Evolutionary conservation across 2,329 filamentous ascomycete genomes (phyloP).

Genomic region (Colletotrichum tabaci): DNA sequence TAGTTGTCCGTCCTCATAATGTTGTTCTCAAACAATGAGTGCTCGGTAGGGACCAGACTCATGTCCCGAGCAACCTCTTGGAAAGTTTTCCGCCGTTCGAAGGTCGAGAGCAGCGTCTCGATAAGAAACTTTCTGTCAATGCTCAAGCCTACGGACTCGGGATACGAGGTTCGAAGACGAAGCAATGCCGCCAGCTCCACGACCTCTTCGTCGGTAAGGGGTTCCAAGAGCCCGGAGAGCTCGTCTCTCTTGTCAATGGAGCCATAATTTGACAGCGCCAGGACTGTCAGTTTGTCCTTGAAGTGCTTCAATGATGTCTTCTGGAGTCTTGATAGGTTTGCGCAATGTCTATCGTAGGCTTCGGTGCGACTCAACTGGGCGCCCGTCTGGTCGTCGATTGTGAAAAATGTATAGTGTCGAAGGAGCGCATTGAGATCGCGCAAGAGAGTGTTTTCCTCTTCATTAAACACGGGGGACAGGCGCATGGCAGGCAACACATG

Average conservation of each 20-base stretch:
- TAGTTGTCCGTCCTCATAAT: conserved; percentile 88
- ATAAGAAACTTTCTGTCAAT: conserved; percentile 75
- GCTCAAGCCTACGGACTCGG: conserved; percentile 75
- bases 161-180: conserved; percentile 87
- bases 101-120: conserved; percentile 81
- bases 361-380: conserved; percentile 80
- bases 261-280: conserved; percentile 93
- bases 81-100: conserved; percentile 86
- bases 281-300: conserved; percentile 89
- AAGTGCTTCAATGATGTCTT: conserved; percentile 84
- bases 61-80: conserved; percentile 82
- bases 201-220: conserved; percentile 82
- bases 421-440: conserved; percentile 87
- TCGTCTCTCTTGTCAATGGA: conserved; percentile 87
- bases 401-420: conserved; percentile 88
- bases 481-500: conserved; percentile 84
- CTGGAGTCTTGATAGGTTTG: conserved; percentile 83
- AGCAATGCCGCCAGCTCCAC: conserved; percentile 77
- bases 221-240: conserved; percentile 80
- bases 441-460: conserved; percentile 81
- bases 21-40: conserved; percentile 82
- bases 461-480: conserved; percentile 83
- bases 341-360: conserved; percentile 85
- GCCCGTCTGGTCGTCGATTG: conserved; percentile 92
- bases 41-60: conserved; percentile 87